Conservation (phyloP, 1,284 basidiomycete genomes). For the Cutaneotrichosporon sp. region DNA sequence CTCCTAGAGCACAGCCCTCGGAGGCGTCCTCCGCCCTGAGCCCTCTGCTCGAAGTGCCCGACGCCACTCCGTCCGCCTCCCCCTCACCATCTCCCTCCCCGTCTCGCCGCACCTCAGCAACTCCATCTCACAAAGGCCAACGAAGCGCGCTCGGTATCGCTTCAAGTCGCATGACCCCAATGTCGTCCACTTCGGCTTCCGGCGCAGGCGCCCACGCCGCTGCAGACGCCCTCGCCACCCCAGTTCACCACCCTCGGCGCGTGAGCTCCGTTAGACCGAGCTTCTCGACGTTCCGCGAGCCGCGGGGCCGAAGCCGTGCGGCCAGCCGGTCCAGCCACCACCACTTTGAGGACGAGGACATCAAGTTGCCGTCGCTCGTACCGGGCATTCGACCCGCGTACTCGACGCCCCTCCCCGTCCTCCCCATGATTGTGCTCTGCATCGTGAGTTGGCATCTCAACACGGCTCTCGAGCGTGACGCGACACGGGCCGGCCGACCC, state of each 20-base stretch:
- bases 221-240: conserved; percentile 10
- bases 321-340: conserved; percentile 4
- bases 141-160: conserved; percentile 3
- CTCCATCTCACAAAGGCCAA: background rate
- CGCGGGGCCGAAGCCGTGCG: conserved; percentile 1
- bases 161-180: background rate
- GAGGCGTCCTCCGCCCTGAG: background rate
- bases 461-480: conserved; percentile 2
- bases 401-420: conserved; percentile 74
- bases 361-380: conserved; percentile 50
- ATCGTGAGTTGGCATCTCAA: conserved; percentile 62
- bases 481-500: conserved; percentile 1
- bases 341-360: conserved; percentile 31
- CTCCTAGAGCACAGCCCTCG: background rate
- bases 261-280: conserved; percentile 14
- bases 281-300: conserved; percentile 18
- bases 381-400: conserved; percentile 54
- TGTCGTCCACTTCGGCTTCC: background rate
- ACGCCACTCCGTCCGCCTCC: background rate
- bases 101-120: background rate
- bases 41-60: background rate
- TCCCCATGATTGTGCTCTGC: conserved; percentile 88
- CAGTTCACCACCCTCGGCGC: conserved; percentile 8
- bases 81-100: background rate
- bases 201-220: background rate